Conservation (phyloP, 495 filamentous ascomycete genomes). For the Aspergillus hancockii region DNA sequence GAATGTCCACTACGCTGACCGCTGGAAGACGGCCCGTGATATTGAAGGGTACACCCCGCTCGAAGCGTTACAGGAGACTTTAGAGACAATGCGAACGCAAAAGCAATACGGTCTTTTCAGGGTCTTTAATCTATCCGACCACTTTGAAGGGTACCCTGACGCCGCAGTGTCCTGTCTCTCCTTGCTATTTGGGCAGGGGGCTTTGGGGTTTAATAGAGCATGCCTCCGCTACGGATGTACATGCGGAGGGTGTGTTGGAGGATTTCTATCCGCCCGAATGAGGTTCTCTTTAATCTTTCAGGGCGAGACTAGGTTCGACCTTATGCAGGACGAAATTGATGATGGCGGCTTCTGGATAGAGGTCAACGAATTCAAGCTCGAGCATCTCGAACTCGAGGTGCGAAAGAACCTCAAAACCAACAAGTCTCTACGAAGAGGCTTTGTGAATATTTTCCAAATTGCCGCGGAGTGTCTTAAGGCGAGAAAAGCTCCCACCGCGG, state of each 20-base stretch:
- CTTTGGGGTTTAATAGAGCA: too few relatives aligned
- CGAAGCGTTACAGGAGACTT: constrained; percentile 22
- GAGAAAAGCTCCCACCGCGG: constrained; percentile 23
- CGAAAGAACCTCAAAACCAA: constrained; percentile 31
- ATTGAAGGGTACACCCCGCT: constrained; percentile 31
- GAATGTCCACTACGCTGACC: constrained; percentile 19
- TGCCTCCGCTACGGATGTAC: too few relatives aligned
- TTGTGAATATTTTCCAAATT: constrained; percentile 28
- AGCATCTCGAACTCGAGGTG: constrained; percentile 25
- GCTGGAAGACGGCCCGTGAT: constrained; percentile 25
- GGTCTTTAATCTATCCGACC: constrained; percentile 22
- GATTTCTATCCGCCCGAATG: too few relatives aligned
- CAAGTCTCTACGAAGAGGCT: constrained; percentile 30
- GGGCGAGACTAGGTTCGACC: constrained; percentile 21
- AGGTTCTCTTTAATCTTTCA: too few relatives aligned
- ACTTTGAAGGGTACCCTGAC: constrained; percentile 25
- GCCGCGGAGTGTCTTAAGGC: constrained; percentile 21
- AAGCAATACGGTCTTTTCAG: constrained; percentile 10
- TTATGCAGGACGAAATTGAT: constrained; percentile 17
- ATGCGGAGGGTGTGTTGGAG: too few relatives aligned
- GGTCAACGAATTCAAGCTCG: constrained; percentile 14
- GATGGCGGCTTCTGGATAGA: constrained; percentile 20
- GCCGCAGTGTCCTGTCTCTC: constrained; percentile 28
- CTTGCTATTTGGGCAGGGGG: too few relatives aligned
- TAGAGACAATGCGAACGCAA: constrained; percentile 24